Conservation (phyloP, 2,329 filamentous ascomycete species). For the Tolypocladium amazonense region DNA sequence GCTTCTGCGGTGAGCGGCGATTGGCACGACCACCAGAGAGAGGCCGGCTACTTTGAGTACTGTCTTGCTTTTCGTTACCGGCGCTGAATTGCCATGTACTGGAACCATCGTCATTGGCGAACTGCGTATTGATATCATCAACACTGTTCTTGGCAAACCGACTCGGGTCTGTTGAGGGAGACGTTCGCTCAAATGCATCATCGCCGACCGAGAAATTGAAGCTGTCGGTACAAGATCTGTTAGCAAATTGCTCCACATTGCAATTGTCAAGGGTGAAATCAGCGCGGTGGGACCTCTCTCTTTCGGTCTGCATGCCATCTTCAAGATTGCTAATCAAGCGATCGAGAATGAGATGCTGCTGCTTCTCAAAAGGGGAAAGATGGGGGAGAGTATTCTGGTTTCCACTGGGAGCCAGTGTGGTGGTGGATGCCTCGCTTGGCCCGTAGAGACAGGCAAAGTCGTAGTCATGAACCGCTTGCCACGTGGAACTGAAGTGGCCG, state of each 20-base stretch:
- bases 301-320: conserved; percentile 7
- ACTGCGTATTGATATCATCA: conserved; percentile 53
- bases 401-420: conserved; percentile 20
- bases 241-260: conserved; percentile 13
- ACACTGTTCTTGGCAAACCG: conserved; percentile 39
- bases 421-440: conserved; percentile 3
- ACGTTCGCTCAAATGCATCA: conserved; percentile 25
- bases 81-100: conserved; percentile 42
- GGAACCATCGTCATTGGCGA: conserved; percentile 37
- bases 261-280: background rate
- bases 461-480: background rate
- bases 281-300: conserved; percentile 3
- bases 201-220: conserved; percentile 38
- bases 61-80: conserved; percentile 24
- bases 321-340: conserved; percentile 22
- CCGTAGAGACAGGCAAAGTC: background rate
- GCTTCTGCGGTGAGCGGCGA: conserved; percentile 28
- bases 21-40: conserved; percentile 27
- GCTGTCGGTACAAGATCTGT: conserved; percentile 28
- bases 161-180: conserved; percentile 18
- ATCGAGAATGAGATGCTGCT: conserved; percentile 26
- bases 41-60: conserved; percentile 18
- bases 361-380: conserved; percentile 27
- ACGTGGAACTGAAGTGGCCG: background rate
- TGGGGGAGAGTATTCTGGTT: conserved; percentile 10